Base-by-base conservation (phyloP, 768 basidiomycete genomes). In the Lactarius trivialis region DNA sequence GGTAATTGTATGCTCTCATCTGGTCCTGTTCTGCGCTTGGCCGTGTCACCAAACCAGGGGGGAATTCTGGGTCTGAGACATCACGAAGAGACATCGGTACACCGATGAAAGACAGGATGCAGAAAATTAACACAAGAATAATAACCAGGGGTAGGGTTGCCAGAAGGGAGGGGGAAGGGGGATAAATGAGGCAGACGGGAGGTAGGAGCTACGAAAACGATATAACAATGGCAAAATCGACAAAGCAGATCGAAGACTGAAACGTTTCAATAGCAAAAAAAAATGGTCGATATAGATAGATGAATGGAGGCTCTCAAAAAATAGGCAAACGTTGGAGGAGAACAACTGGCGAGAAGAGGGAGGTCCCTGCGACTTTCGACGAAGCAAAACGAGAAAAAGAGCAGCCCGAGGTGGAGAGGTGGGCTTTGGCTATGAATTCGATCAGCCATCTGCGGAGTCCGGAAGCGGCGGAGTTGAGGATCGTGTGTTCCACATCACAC, bases 201-300 rank as follows among this genome's bases (percentile, higher is more conserved):
- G 70, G 70, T 66, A 67, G 51, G 52, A 69, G 70, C 62, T 70
- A 73, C 68, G 61, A 68, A 69, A 70, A 65, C 67, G 68, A 65
- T 69, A 73, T 67, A 70, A 71, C 63, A 61, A 71, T 67, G 67
- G 69, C 64, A 67, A 70, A 65, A 36, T 65, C 43, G 65, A 60
- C 59, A 73, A 69, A 71, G 71, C 71, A 69, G 72, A 68, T 67
- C 68, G 65, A 68, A 70, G 63, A 70, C 69, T 66, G 68, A 66
- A 71, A 69, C 60, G 68, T 63, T 68, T 70, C 69, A 71, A 75
- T 68, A 71, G 73, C 73, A 67, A 70, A 67, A 67, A 65, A 61
- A 68, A 63, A 69, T 24, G 63, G 67, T 64, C 65, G 70, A 69
- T 68, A 61, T 56, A 69, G 72, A 69, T 67, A 69, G 68, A 55